Evolutionary conservation across 2,329 filamentous ascomycete genomes (phyloP).

Genomic region (Neopestalotiopsis sp.): DNA sequence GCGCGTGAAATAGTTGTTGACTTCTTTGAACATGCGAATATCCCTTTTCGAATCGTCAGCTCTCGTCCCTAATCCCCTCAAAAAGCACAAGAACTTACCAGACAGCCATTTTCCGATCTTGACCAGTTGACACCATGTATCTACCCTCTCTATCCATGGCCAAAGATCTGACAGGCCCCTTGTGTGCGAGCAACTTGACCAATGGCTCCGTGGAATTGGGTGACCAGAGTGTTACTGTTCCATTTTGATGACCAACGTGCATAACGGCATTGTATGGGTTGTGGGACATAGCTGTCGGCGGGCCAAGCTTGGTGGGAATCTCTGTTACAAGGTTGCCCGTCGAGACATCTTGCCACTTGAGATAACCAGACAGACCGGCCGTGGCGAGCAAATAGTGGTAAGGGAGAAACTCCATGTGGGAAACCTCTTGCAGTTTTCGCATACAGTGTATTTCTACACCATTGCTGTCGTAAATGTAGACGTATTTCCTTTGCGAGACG

Average conservation of each 20-base stretch:
- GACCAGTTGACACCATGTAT: conserved; percentile 94
- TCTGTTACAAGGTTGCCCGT: conserved; percentile 80
- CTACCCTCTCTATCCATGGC: conserved; percentile 88
- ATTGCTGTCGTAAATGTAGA: conserved; percentile 93
- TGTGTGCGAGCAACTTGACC: conserved; percentile 89
- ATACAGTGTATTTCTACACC: conserved; percentile 93
- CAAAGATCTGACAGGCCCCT: conserved; percentile 84
- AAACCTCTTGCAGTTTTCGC: conserved; percentile 87
- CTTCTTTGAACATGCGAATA: conserved; percentile 80
- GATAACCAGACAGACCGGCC: conserved; percentile 71
- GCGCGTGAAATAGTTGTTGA: conserved; percentile 85
- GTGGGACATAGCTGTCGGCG: conserved; percentile 82
- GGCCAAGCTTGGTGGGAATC: conserved; percentile 32
- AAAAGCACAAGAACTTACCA: background rate
- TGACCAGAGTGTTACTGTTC: conserved; percentile 93
- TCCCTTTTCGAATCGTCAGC: conserved; percentile 65
- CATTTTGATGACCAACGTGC: conserved; percentile 93
- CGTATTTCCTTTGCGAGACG: conserved; percentile 93
- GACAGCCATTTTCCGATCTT: conserved; percentile 89
- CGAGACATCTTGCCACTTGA: conserved; percentile 95
- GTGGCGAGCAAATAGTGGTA: conserved; percentile 95
- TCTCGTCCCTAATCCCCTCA: background rate
- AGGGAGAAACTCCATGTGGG: conserved; percentile 92
- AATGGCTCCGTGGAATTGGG: conserved; percentile 86
- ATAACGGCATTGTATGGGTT: conserved; percentile 93